phyloP scores from a whole-genome alignment of 768 basidiomycete genomes.

The Amanita jacksonii region DNA sequence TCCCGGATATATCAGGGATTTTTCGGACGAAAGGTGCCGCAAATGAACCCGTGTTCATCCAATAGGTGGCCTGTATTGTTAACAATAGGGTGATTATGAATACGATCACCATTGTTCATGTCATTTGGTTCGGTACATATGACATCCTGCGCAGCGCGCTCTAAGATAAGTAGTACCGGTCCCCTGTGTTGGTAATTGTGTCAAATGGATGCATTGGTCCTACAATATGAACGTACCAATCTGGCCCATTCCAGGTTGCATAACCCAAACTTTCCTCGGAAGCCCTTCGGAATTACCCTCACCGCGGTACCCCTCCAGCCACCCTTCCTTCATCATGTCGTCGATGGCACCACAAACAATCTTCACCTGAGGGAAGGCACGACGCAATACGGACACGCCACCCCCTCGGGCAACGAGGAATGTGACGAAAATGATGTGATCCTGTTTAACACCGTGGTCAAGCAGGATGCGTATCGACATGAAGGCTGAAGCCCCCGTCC shows the following conservation, averaged over 20 bases:
- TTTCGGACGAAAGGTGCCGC: too few relatives aligned
- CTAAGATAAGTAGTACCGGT: slow-evolving; percentile 29
- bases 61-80: too few relatives aligned
- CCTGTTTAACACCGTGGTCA: slow-evolving; percentile 83
- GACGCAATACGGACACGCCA: slow-evolving; percentile 65
- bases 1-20: too few relatives aligned
- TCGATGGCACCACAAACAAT: slow-evolving; percentile 84
- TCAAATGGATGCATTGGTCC: slow-evolving; percentile 3
- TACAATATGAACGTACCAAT: slow-evolving; percentile 48
- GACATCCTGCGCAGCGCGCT: too few relatives aligned
- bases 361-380: slow-evolving; percentile 78
- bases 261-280: slow-evolving; percentile 66
- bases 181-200: slow-evolving; percentile 18
- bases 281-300: slow-evolving; percentile 38
- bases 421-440: slow-evolving; percentile 82
- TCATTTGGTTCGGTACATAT: too few relatives aligned
- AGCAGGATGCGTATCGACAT: slow-evolving; percentile 93
- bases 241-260: slow-evolving; percentile 85
- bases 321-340: slow-evolving; percentile 62
- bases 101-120: not conserved
- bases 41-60: too few relatives aligned
- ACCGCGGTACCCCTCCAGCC: slow-evolving; percentile 50
- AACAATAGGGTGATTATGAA: too few relatives aligned
- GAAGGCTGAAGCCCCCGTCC: slow-evolving; percentile 85
- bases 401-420: slow-evolving; percentile 83